Conservation (phyloP, 2,329 filamentous ascomycete species). For the Colletotrichum noveboracense region DNA sequence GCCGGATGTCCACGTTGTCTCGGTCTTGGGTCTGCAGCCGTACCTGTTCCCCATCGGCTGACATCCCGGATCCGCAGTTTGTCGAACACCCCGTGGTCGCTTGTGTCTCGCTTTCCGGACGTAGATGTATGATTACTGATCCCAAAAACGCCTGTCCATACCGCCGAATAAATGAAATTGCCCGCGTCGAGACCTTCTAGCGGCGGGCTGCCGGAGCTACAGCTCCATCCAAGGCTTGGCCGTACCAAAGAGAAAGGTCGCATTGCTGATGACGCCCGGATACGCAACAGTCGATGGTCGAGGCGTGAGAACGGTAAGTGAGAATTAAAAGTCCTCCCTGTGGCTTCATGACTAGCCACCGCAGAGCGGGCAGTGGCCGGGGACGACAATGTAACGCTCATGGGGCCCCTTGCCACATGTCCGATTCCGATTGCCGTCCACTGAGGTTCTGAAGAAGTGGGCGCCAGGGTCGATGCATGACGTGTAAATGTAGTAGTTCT, state of each 20-base stretch:
- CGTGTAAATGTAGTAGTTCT: conserved; percentile 80
- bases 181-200: neutral
- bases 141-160: neutral
- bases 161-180: neutral
- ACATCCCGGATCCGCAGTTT: neutral
- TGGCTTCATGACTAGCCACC: conserved; percentile 29
- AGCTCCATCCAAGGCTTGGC: neutral
- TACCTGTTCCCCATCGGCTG: neutral
- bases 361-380: conserved; percentile 62
- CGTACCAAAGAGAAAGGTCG: neutral
- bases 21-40: neutral
- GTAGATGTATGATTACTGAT: neutral
- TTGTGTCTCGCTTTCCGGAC: neutral
- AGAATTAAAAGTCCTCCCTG: neutral
- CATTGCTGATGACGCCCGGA: neutral
- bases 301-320: neutral
- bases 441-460: conserved; percentile 74
- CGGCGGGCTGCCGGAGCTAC: neutral
- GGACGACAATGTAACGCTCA: conserved; percentile 75
- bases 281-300: neutral
- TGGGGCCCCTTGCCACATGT: conserved; percentile 70
- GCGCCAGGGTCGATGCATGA: conserved; percentile 70
- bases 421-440: conserved; percentile 67
- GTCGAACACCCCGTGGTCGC: neutral
- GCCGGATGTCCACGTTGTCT: neutral